These are phyloP conservation scores for Lactarius quietus DNA, from an alignment of 768 basidiomycete genomes.

Conservation along the genomic window DNA sequence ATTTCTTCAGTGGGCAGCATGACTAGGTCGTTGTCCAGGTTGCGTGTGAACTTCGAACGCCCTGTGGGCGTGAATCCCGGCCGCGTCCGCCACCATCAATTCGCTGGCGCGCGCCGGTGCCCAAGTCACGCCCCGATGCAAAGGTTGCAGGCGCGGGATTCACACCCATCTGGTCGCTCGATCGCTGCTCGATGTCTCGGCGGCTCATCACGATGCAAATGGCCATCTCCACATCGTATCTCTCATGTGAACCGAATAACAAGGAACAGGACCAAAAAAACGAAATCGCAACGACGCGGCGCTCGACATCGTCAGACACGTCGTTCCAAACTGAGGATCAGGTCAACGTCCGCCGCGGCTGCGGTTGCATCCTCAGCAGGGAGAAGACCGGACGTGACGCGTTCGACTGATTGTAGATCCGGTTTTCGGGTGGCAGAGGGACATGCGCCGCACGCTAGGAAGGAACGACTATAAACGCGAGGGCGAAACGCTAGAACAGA, in stretches of 20 bases:
- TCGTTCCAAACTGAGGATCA: constrained; percentile 39
- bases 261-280: constrained; percentile 72
- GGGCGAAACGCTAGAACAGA: constrained; percentile 42
- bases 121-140: no score
- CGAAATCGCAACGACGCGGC: constrained; percentile 58
- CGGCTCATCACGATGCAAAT: no score
- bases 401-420: constrained; percentile 11
- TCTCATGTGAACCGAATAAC: constrained; percentile 61
- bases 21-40: no score
- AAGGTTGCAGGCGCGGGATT: no score
- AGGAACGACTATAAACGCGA: constrained; percentile 24
- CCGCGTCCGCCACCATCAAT: no score
- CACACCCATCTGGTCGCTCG: no score
- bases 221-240: no score
- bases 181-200: no score
- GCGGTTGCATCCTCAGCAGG: neutral
- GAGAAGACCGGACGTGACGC: constrained; percentile 23
- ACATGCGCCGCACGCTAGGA: neutral
- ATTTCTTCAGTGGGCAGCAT: no score
- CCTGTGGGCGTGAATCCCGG: no score
- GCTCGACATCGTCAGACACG: constrained; percentile 47
- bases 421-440: constrained; percentile 34
- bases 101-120: no score
- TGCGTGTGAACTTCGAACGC: no score
- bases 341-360: neutral